Conservation (phyloP, 2,329 filamentous ascomycete genomes). For the Beauveria scarabaeidicola region DNA sequence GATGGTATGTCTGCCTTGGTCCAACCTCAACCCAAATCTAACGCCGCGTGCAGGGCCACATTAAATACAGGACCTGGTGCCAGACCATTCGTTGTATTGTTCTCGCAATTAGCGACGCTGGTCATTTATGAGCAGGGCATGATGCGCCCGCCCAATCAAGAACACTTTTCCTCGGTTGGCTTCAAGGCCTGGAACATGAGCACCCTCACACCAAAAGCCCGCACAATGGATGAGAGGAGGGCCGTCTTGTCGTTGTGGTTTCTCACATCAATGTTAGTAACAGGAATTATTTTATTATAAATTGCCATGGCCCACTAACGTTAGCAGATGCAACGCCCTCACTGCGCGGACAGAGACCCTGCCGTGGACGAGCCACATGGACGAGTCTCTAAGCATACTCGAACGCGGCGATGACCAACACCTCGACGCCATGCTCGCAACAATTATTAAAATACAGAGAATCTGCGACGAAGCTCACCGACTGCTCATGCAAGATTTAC, state of each 20-base stretch:
- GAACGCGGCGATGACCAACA: slow-evolving; percentile 35
- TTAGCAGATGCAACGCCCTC: slow-evolving; percentile 26
- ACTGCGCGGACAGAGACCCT: slow-evolving; percentile 42
- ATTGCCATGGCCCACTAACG: slow-evolving; percentile 8
- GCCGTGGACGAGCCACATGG: slow-evolving; percentile 50
- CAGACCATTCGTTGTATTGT: slow-evolving; percentile 37
- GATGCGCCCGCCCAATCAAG: slow-evolving; percentile 28
- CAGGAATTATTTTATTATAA: fast-evolving
- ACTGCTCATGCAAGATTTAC: slow-evolving; percentile 22
- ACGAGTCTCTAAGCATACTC: slow-evolving; percentile 44
- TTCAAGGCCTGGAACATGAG: slow-evolving; percentile 27
- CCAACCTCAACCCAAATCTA: background rate
- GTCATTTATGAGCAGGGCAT: slow-evolving; percentile 39
- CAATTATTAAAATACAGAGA: slow-evolving; percentile 29
- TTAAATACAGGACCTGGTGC: slow-evolving; percentile 26
- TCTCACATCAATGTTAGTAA: slow-evolving; percentile 26
- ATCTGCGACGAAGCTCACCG: slow-evolving; percentile 31
- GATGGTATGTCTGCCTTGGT: slow-evolving; percentile 30
- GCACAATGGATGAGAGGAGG: slow-evolving; percentile 42
- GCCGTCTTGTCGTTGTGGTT: slow-evolving; percentile 40
- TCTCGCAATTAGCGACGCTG: slow-evolving; percentile 33
- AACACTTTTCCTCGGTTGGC: slow-evolving; percentile 27
- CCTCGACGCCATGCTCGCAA: slow-evolving; percentile 39
- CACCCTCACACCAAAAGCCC: slow-evolving; percentile 21
- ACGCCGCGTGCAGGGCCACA: slow-evolving; percentile 26